Evolutionary conservation across 768 basidiomycete species (phyloP).

Genomic region (Leccinum pellstonianum): DNA sequence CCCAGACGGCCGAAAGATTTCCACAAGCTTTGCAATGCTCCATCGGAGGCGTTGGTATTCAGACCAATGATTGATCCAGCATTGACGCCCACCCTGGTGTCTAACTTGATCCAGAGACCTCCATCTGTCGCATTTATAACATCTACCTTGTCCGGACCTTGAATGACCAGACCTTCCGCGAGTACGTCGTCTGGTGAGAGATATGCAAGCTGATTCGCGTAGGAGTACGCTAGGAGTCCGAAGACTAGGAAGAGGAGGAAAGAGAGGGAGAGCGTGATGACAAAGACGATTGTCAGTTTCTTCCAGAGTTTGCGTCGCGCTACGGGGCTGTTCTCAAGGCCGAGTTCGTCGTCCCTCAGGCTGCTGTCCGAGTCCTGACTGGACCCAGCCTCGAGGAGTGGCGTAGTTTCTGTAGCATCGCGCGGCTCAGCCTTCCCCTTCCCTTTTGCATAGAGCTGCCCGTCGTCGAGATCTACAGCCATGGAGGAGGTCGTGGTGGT

Average conservation of each 20-base stretch:
- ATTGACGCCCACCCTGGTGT: conserved; percentile 63
- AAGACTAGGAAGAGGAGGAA: conserved; percentile 44
- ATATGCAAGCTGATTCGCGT: conserved; percentile 53
- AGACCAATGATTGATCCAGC: conserved; percentile 61
- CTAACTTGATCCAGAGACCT: conserved; percentile 57
- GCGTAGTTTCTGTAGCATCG: conserved; percentile 31
- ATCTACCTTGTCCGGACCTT: conserved; percentile 60
- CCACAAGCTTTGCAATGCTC: conserved; percentile 49
- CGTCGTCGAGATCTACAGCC: conserved; percentile 18
- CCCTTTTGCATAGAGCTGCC: conserved; percentile 20
- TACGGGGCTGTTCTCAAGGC: conserved; percentile 21
- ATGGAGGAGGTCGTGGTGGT: conserved; percentile 21
- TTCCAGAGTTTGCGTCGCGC: conserved; percentile 33
- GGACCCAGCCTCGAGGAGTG: conserved; percentile 28
- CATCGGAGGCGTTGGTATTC: conserved; percentile 44
- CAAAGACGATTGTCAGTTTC: conserved; percentile 48
- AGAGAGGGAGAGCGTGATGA: conserved; percentile 53
- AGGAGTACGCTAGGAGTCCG: conserved; percentile 61
- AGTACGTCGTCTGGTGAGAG: conserved; percentile 60
- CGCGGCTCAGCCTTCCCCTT: conserved; percentile 26
- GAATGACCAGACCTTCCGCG: conserved; percentile 50
- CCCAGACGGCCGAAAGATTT: conserved; percentile 71
- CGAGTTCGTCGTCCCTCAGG: conserved; percentile 17
- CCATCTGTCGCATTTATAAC: conserved; percentile 64
- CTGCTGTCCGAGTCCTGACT: conserved; percentile 13